Evolutionary conservation across 2,329 filamentous ascomycete species (phyloP).

Genomic region (Sclerotinia minor): DNA sequence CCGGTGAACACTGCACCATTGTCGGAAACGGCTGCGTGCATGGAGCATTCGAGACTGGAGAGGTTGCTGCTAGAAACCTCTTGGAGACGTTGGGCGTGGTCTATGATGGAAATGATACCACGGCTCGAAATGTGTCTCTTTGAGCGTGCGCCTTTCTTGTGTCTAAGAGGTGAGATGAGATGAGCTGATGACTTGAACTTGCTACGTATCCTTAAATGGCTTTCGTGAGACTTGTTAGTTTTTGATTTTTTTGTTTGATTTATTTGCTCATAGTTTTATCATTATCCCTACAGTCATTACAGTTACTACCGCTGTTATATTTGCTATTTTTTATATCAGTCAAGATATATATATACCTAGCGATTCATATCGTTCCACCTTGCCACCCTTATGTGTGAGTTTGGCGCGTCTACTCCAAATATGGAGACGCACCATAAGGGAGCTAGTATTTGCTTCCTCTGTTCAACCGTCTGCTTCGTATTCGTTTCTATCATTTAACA

Average conservation of each 20-base stretch:
- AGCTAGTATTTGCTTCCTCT: not conserved
- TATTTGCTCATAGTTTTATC: not conserved
- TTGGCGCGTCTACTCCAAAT: not conserved
- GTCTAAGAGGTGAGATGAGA: slow-evolving; percentile 14
- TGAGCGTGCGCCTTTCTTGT: slow-evolving; percentile 24
- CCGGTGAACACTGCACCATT: slow-evolving; percentile 46
- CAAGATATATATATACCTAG: not conserved
- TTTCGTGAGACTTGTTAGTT: slow-evolving; percentile 25
- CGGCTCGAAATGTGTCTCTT: slow-evolving; percentile 31
- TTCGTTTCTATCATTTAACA: not conserved
- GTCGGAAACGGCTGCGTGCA: slow-evolving; percentile 48
- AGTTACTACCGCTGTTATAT: not conserved
- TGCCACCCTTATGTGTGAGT: not conserved
- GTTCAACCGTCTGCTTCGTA: not conserved
- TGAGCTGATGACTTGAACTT: slow-evolving; percentile 23
- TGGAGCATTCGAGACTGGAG: slow-evolving; percentile 48
- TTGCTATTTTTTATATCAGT: slow-evolving; percentile 7
- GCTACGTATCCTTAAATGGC: slow-evolving; percentile 21
- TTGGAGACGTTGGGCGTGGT: slow-evolving; percentile 43
- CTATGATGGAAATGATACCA: slow-evolving; percentile 41
- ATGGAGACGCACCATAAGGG: not conserved
- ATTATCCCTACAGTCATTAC: not conserved
- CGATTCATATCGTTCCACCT: not conserved
- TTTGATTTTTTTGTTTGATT: slow-evolving; percentile 11
- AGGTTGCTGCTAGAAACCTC: slow-evolving; percentile 46